phyloP scores from a whole-genome alignment of 345 rosid species.

The Xanthoceras sorbifolium region DNA sequence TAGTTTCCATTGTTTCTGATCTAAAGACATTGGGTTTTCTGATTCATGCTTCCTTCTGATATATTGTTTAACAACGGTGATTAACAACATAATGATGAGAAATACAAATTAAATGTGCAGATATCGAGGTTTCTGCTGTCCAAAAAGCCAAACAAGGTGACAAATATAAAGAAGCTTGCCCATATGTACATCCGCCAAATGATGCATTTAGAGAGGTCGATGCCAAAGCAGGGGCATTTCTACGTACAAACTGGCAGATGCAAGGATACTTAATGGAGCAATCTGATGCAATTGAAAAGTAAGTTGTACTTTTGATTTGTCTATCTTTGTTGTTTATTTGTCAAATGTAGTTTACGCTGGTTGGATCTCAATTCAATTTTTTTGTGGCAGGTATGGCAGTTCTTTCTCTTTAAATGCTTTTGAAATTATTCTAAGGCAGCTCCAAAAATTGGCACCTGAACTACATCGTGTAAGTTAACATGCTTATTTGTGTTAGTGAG shows the following conservation, averaged over 20 bases:
- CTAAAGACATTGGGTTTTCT: neutral
- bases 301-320: slow-evolving; percentile 16
- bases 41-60: neutral
- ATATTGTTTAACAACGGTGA: slow-evolving; percentile 2
- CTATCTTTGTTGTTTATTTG: slow-evolving; percentile 7
- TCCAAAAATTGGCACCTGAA: slow-evolving; percentile 87
- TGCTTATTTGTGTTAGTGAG: slow-evolving; percentile 10
- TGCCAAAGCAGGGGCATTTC: slow-evolving; percentile 51
- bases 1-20: neutral
- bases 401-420: slow-evolving; percentile 66
- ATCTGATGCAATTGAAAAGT: slow-evolving; percentile 90
- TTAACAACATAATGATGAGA: neutral
- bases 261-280: slow-evolving; percentile 88
- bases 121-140: slow-evolving; percentile 49
- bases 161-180: slow-evolving; percentile 46
- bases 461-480: slow-evolving; percentile 75
- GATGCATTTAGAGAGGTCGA: slow-evolving; percentile 39
- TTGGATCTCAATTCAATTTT: slow-evolving; percentile 2
- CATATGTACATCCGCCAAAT: slow-evolving; percentile 37
- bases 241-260: slow-evolving; percentile 78
- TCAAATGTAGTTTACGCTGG: slow-evolving; percentile 8
- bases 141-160: slow-evolving; percentile 43
- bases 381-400: slow-evolving; percentile 68
- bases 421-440: slow-evolving; percentile 67
- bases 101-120: slow-evolving; percentile 49